phyloP scores from a whole-genome alignment of 257 asterid species.

The Euphrasia confusa region DNA sequence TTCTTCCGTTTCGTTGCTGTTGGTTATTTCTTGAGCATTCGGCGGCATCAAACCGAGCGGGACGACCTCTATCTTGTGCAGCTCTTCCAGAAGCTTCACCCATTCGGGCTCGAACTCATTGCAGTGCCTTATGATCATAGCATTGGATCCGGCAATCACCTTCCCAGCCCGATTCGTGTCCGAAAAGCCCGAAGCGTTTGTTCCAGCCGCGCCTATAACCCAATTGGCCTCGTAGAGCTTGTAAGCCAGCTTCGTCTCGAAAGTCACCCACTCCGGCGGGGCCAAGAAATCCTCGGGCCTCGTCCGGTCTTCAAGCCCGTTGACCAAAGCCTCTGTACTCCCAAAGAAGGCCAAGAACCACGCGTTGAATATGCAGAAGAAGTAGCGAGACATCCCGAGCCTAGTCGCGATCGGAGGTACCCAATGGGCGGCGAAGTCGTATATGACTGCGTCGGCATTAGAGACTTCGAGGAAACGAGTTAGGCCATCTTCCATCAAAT shows the following conservation, averaged over 20 bases:
- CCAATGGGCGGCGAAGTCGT: conserved; percentile 7
- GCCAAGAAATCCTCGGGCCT: conserved; percentile 22
- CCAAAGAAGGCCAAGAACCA: conserved; percentile 13
- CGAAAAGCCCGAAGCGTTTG: conserved; percentile 13
- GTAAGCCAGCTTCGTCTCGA: conserved; percentile 14
- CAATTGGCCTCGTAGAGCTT: conserved; percentile 13
- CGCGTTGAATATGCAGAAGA: conserved; percentile 6
- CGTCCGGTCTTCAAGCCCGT: conserved; percentile 4
- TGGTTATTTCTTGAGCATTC: background rate
- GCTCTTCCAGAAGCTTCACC: conserved; percentile 23
- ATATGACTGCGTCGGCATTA: background rate
- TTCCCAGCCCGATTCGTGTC: conserved; percentile 13
- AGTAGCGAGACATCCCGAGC: background rate
- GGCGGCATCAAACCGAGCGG: conserved; percentile 25
- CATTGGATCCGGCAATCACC: conserved; percentile 3
- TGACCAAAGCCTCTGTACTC: background rate
- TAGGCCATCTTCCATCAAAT: background rate
- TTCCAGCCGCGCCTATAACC: conserved; percentile 3
- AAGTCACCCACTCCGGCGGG: conserved; percentile 22
- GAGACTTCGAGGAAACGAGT: conserved; percentile 7
- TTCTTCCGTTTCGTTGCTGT: background rate
- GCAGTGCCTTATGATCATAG: conserved; percentile 16
- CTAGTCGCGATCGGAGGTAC: conserved; percentile 8
- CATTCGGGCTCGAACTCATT: conserved; percentile 29
- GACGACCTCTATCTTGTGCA: conserved; percentile 24